Base-by-base conservation (phyloP, 768 basidiomycete genomes). In the Lactifluus volemus region DNA sequence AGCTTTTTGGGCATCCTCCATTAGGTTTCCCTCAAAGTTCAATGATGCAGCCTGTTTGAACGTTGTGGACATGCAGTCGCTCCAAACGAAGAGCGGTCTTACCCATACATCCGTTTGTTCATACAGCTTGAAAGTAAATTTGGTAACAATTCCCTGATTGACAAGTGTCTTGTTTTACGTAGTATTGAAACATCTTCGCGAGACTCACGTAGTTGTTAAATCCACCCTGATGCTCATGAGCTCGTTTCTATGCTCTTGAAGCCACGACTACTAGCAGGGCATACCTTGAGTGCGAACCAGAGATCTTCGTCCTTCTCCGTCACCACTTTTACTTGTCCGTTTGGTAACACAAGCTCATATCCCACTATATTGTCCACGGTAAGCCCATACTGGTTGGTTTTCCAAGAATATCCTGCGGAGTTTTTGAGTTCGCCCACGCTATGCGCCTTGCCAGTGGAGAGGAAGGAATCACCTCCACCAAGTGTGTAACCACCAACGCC, bases 251-350 rank as follows among this genome's bases (percentile, higher is more conserved):
- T 38, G 4, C 8, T 7, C 11, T 38, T 38, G 8, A 2, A 38
- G 10, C 38, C 12, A 38, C 9, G 1, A 11, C n/a, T 3, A 15
- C n/a, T n/a, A 5, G 11, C 17, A 17, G 5, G 39, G 36, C 48
- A 30, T 3, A 63, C 61, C 50, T 36, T 57, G 48, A 63, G 61
- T 5, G 50, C 61, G 4, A 59, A 63, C 56, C 51, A 63, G 4
- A 63, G 45, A 49, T 68, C 63, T 45, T 62, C 53, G 39, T 63
- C 58, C n/a, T 48, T 19, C 49, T 59, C 63, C n/a, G 59, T 68
- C 10, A 66, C 63, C 4, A 21, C 34, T 21, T 1, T 19, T 12
- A 50, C 19, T 8, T 49, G n/a, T 5, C 56, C 56, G 6, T 42
- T 58, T 3, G 56, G 56, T 15, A 58, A 15, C 29, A 58, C 56